Evolutionary conservation across 257 asterid genomes (phyloP).

Genomic region (Parsonsia alboflavescens): DNA sequence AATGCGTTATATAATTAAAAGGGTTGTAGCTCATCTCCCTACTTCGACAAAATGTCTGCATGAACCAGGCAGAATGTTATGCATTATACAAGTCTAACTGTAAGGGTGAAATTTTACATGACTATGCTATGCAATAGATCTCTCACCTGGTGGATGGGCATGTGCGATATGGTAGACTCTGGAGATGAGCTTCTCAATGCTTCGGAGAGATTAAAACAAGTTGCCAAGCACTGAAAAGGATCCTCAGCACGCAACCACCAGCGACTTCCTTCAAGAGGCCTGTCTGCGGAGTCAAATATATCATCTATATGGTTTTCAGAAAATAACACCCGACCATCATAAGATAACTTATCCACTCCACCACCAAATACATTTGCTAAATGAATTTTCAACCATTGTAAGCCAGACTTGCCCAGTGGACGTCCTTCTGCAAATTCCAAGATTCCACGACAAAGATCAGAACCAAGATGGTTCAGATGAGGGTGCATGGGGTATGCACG

Average conservation of each 20-base stretch:
- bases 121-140: constrained; percentile 1
- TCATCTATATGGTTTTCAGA: constrained; percentile 76
- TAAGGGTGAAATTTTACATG: not conserved
- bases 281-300: constrained; percentile 88
- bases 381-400: constrained; percentile 82
- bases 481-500: constrained; percentile 99
- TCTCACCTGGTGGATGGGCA: constrained; percentile 89
- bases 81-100: not conserved
- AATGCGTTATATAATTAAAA: no score
- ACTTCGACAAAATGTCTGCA: not conserved
- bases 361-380: constrained; percentile 85
- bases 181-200: constrained; percentile 85
- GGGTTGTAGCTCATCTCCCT: not conserved
- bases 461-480: constrained; percentile 91
- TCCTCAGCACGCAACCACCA: constrained; percentile 99
- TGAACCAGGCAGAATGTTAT: not conserved
- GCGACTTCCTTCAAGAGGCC: constrained; percentile 91
- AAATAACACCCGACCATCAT: constrained; percentile 74
- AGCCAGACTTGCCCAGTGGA: constrained; percentile 88
- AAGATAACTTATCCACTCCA: constrained; percentile 84
- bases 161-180: constrained; percentile 61
- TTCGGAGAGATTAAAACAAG: constrained; percentile 76
- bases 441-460: constrained; percentile 92
- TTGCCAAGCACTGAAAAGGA: constrained; percentile 93
- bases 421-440: constrained; percentile 96